Conservation (phyloP, 139 green algal species). For the Chlorella vulgaris region DNA sequence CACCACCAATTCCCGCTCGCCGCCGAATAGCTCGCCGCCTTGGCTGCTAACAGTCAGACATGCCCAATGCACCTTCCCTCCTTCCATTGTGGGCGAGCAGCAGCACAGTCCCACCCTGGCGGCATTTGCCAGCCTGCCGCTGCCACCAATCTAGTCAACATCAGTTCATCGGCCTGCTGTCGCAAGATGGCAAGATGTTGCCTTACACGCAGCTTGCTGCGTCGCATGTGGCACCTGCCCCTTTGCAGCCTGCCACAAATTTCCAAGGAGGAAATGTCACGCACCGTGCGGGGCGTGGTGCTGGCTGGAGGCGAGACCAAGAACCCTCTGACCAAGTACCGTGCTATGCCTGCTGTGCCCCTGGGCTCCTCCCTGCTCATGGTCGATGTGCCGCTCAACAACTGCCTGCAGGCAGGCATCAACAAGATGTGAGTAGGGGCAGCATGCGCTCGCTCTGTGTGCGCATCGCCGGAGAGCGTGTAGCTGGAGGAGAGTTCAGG, state of each 20-base stretch:
- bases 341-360: constrained; percentile 62
- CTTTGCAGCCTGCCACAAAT: not conserved
- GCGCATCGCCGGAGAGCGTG: not conserved
- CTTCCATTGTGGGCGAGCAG: too few species aligned
- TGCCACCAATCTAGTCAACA: too few species aligned
- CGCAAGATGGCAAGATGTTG: too few species aligned
- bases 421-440: constrained; percentile 59
- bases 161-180: too few species aligned
- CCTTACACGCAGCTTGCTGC: too few species aligned
- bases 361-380: constrained; percentile 55
- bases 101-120: too few species aligned
- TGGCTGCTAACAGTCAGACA: too few species aligned
- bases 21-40: too few species aligned
- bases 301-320: constrained; percentile 57
- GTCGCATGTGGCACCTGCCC: not conserved
- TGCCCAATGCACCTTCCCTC: too few species aligned
- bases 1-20: too few species aligned
- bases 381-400: constrained; percentile 66
- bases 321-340: constrained; percentile 56
- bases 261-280: constrained; percentile 29
- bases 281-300: constrained; percentile 53
- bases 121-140: too few species aligned
- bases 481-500: too few species aligned
- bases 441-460: not conserved
- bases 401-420: constrained; percentile 61